Evolutionary conservation across 768 basidiomycete species (phyloP).

Genomic region (Pisolithus albus): DNA sequence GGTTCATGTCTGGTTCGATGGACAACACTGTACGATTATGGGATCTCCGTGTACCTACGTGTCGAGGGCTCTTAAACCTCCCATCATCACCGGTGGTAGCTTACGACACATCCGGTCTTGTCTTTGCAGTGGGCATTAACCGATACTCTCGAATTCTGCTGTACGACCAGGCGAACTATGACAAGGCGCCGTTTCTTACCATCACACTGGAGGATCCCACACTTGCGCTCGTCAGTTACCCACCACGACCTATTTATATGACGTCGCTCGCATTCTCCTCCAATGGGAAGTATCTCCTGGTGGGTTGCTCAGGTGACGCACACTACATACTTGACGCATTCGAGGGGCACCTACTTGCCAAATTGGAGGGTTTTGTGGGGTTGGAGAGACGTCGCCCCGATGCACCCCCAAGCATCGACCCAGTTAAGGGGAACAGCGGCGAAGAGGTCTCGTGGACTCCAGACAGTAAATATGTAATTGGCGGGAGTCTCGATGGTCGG

Average conservation of each 20-base stretch:
- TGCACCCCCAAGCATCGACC: slow-evolving; percentile 52
- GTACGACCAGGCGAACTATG: slow-evolving; percentile 81
- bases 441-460: slow-evolving; percentile 95
- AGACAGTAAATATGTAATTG: slow-evolving; percentile 84
- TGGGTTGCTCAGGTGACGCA: slow-evolving; percentile 87
- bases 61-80: slow-evolving; percentile 72
- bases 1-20: slow-evolving; percentile 90
- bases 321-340: slow-evolving; percentile 94
- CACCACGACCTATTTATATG: slow-evolving; percentile 84
- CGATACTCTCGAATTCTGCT: slow-evolving; percentile 74
- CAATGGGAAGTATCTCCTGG: slow-evolving; percentile 83
- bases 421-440: slow-evolving; percentile 75
- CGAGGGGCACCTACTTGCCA: slow-evolving; percentile 74
- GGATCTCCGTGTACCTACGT: slow-evolving; percentile 80
- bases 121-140: slow-evolving; percentile 85
- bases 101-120: slow-evolving; percentile 75
- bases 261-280: slow-evolving; percentile 88
- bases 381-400: slow-evolving; percentile 60
- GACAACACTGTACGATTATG: slow-evolving; percentile 95
- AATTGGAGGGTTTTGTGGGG: slow-evolving; percentile 80
- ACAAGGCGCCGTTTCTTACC: slow-evolving; percentile 86
- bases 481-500: slow-evolving; percentile 81
- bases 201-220: slow-evolving; percentile 80
- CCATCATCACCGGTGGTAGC: slow-evolving; percentile 73
- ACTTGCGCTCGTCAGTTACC: slow-evolving; percentile 66